phyloP scores from a whole-genome alignment of 1,139 yeast genomes.

The Magnusiomyces fungicola region DNA sequence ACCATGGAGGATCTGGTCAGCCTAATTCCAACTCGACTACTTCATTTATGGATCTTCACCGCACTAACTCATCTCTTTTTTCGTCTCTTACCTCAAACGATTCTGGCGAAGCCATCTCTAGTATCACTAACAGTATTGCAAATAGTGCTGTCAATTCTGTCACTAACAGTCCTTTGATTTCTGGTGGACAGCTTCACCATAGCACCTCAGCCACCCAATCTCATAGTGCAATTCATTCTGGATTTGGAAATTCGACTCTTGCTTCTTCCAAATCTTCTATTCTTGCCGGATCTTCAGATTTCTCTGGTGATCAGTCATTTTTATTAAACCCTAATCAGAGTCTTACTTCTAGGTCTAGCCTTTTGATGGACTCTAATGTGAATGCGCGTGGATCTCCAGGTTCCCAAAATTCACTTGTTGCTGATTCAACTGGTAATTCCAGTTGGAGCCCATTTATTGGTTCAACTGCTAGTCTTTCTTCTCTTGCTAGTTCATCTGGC shows the following conservation, averaged over 20 bases:
- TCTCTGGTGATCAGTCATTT: background rate
- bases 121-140: background rate
- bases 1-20: background rate
- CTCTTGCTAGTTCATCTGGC: conserved; percentile 9
- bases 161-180: conserved; percentile 1
- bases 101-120: background rate
- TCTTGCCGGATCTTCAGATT: background rate
- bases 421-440: conserved; percentile 6
- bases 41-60: background rate
- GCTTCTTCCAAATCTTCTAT: conserved; percentile 8
- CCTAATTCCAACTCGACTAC: background rate
- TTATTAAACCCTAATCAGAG: background rate
- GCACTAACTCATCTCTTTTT: background rate
- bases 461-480: background rate
- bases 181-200: background rate
- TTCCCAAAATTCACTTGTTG: background rate
- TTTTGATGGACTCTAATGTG: background rate
- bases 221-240: conserved; percentile 1
- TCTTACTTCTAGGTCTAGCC: background rate
- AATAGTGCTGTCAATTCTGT: conserved; percentile 4
- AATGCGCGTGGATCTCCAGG: background rate
- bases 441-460: conserved; percentile 16
- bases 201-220: background rate
- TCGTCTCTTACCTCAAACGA: background rate
- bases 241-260: background rate